Evolutionary conservation across 2,329 filamentous ascomycete genomes (phyloP), one percentile per base, ranked within the genome.

Genomic region (Alternaria atra): DNA sequence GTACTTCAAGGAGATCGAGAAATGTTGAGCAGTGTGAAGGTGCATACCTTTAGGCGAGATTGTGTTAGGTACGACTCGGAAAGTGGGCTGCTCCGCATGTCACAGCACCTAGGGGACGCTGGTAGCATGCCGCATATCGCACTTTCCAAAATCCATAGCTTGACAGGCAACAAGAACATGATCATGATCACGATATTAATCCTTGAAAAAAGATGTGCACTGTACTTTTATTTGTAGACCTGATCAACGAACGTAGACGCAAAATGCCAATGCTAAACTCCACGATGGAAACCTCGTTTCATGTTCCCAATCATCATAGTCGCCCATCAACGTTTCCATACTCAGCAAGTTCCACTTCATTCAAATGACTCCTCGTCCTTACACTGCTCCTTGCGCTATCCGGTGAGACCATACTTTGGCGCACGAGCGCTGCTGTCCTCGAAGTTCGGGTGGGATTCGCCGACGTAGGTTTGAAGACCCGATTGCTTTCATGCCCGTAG

Each of bases 331-430:
- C 61, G 63, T 66, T 65, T 5, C 62, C 70, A 60, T 76, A 74
- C 52, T 75, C 71, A 4, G 67, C 70, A 59, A 70, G 23, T 56
- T 73, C 65, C 54, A 76, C 60, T 56, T 74, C 72, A 58, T 73
- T 68, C 43, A 76, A 54, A 65, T 73, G 67, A 52, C 73, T 76
- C 50, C 64, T 67, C 23, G 69, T 52, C 34, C 73, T 63, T 8
- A 71, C 48, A 59, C 74, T 76, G 55, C 71, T 75, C 48, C 67
- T 65, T 35, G 61, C 60, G 60, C 74, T 77, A 8, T 68, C 68
- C 1, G 64, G 59, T 6, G 55, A 47, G 0, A 65, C 63, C 25
- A 68, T 32, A 52, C 66, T 71, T 48, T 74, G 73, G 20, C 73
- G 60, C 53, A 69, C 65, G 6, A 73, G 43, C 15, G 67, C 60